phyloP scores from a whole-genome alignment of 805 yeast genomes.

The Candida adriatica region DNA sequence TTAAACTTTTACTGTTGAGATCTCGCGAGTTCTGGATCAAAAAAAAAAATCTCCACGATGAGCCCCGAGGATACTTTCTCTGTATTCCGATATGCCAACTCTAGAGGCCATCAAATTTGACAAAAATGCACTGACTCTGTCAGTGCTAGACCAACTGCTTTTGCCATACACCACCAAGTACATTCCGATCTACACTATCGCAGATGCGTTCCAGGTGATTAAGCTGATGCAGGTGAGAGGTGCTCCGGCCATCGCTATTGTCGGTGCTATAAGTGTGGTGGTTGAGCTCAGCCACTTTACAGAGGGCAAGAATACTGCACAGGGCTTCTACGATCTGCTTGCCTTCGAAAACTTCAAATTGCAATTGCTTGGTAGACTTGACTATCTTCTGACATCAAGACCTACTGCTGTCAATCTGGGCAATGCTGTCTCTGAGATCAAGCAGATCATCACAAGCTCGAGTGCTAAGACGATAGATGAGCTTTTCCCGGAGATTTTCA shows the following conservation, averaged over 20 bases:
- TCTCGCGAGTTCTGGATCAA: too few relatives aligned
- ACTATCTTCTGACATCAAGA: slow-evolving; percentile 65
- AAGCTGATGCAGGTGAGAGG: slow-evolving; percentile 93
- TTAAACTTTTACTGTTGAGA: too few relatives aligned
- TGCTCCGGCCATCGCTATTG: slow-evolving; percentile 97
- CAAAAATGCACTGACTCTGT: slow-evolving; percentile 36
- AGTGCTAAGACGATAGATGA: slow-evolving; percentile 18
- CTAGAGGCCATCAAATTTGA: slow-evolving; percentile 67
- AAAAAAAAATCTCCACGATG: too few relatives aligned
- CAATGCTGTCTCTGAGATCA: slow-evolving; percentile 48
- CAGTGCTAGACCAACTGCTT: slow-evolving; percentile 71
- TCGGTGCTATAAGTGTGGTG: slow-evolving; percentile 77
- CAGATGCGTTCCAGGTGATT: slow-evolving; percentile 79
- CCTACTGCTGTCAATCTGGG: slow-evolving; percentile 95
- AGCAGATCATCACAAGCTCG: slow-evolving; percentile 27
- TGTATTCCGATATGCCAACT: slow-evolving; percentile 24
- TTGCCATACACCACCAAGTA: slow-evolving; percentile 78
- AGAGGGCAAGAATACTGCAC: slow-evolving; percentile 21
- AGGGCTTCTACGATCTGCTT: slow-evolving; percentile 27
- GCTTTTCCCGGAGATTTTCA: slow-evolving; percentile 29
- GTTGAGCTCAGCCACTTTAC: slow-evolving; percentile 48
- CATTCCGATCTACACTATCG: slow-evolving; percentile 51
- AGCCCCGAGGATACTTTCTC: too few relatives aligned
- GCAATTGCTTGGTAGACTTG: slow-evolving; percentile 42
- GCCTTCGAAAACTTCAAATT: slow-evolving; percentile 29